Evolutionary conservation across 352 stramenopile genomes (phyloP).

Genomic region (Globisporangium splendens): DNA sequence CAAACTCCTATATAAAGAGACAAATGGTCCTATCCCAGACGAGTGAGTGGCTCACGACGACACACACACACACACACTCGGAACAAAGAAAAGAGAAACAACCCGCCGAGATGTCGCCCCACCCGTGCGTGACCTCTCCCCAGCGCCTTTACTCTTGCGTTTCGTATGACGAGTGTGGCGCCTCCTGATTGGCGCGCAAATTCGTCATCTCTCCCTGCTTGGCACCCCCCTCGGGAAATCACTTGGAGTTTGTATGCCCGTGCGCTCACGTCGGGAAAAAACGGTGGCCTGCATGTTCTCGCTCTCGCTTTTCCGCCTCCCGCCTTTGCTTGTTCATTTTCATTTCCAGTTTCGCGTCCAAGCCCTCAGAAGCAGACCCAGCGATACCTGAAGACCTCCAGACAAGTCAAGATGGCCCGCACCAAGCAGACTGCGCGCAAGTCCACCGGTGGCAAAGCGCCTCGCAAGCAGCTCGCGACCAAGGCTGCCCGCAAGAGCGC

Average conservation of each 20-base stretch:
- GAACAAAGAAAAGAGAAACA: slow-evolving; percentile 24
- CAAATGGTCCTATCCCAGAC: slow-evolving; percentile 6
- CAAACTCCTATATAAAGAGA: slow-evolving; percentile 17
- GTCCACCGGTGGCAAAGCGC: slow-evolving; percentile 92
- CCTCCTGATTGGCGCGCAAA: slow-evolving; percentile 8
- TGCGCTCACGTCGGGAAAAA: slow-evolving; percentile 4
- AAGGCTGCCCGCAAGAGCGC: slow-evolving; percentile 92
- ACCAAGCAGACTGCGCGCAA: slow-evolving; percentile 98
- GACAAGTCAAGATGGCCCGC: slow-evolving; percentile 77
- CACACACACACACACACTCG: not conserved
- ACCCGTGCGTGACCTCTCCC: slow-evolving; percentile 9
- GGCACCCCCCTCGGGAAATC: slow-evolving; percentile 27
- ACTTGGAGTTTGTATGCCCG: slow-evolving; percentile 43
- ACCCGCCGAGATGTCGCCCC: slow-evolving; percentile 26
- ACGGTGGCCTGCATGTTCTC: slow-evolving; percentile 4
- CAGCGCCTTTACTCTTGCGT: not conserved
- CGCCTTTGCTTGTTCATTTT: slow-evolving; percentile 12
- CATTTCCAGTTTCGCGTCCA: slow-evolving; percentile 48
- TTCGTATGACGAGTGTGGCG: slow-evolving; percentile 4
- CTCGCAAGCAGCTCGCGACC: slow-evolving; percentile 91
- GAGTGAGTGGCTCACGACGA: slow-evolving; percentile 30
- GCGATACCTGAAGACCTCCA: slow-evolving; percentile 1
- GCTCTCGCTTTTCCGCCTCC: slow-evolving; percentile 3
- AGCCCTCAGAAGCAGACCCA: slow-evolving; percentile 12
- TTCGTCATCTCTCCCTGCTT: slow-evolving; percentile 31